These are phyloP conservation scores for Suillus luteus DNA, from an alignment of 768 basidiomycete genomes.

Conservation along the genomic window DNA sequence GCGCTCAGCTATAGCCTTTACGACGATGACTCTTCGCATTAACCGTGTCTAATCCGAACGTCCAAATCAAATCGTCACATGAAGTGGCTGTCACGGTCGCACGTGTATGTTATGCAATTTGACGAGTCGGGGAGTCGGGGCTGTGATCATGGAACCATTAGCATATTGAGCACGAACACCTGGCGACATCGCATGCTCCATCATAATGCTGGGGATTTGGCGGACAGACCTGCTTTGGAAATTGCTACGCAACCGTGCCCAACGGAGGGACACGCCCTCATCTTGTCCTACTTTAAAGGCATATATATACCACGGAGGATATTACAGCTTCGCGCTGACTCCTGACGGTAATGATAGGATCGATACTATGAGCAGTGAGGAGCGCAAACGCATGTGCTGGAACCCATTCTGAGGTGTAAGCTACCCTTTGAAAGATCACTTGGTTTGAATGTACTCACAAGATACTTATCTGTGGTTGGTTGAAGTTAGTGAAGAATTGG, in stretches of 20 bases:
- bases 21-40: neutral
- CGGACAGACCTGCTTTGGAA: no score
- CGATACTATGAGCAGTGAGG: slow-evolving; percentile 85
- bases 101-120: neutral
- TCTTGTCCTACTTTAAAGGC: slow-evolving; percentile 76
- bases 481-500: neutral
- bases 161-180: no score
- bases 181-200: no score
- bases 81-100: neutral
- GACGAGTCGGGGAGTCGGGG: no score
- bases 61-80: neutral
- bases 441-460: slow-evolving; percentile 32
- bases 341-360: slow-evolving; percentile 99
- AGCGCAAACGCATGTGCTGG: slow-evolving; percentile 85
- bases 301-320: slow-evolving; percentile 50
- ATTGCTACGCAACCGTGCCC: no score
- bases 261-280: slow-evolving; percentile 27
- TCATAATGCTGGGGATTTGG: no score
- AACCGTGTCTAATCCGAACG: neutral
- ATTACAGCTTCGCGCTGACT: slow-evolving; percentile 71
- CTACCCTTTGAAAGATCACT: slow-evolving; percentile 22
- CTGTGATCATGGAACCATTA: no score
- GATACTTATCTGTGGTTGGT: slow-evolving; percentile 6
- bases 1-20: neutral
- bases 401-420: slow-evolving; percentile 90